phyloP scores from a whole-genome alignment of 2,329 filamentous ascomycete species.

The Aspergillus ruber region DNA sequence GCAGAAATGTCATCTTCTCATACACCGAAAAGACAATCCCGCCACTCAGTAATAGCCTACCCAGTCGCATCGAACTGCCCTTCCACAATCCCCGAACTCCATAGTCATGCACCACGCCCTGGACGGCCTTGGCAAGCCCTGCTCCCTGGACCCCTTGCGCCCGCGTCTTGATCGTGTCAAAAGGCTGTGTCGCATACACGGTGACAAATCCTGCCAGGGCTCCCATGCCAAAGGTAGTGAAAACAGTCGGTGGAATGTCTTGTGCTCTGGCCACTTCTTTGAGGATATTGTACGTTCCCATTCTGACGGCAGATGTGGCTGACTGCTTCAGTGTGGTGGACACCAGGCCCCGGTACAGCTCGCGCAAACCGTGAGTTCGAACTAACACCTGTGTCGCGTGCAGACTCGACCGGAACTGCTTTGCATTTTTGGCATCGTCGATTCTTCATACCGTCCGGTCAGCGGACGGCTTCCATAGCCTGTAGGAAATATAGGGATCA shows the following conservation, averaged over 20 bases:
- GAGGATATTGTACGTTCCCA: conserved; percentile 58
- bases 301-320: conserved; percentile 55
- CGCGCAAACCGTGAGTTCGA: conserved; percentile 48
- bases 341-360: conserved; percentile 53
- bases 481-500: too few species aligned
- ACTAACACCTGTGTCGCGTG: conserved; percentile 48
- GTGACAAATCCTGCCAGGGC: conserved; percentile 54
- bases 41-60: conserved; percentile 58
- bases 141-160: conserved; percentile 55
- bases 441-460: conserved; percentile 31
- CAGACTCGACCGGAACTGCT: conserved; percentile 44
- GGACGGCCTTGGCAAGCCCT: conserved; percentile 52
- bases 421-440: conserved; percentile 50
- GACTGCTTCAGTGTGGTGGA: conserved; percentile 59
- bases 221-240: conserved; percentile 57
- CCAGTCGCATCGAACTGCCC: conserved; percentile 62
- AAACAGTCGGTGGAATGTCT: conserved; percentile 45
- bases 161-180: conserved; percentile 48
- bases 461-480: too few species aligned
- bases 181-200: conserved; percentile 22
- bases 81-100: conserved; percentile 60
- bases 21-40: conserved; percentile 61
- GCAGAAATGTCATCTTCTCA: conserved; percentile 41
- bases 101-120: conserved; percentile 49
- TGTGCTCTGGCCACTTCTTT: conserved; percentile 51